Conservation (phyloP, 2,329 filamentous ascomycete species). For the Penicillium sp. region DNA sequence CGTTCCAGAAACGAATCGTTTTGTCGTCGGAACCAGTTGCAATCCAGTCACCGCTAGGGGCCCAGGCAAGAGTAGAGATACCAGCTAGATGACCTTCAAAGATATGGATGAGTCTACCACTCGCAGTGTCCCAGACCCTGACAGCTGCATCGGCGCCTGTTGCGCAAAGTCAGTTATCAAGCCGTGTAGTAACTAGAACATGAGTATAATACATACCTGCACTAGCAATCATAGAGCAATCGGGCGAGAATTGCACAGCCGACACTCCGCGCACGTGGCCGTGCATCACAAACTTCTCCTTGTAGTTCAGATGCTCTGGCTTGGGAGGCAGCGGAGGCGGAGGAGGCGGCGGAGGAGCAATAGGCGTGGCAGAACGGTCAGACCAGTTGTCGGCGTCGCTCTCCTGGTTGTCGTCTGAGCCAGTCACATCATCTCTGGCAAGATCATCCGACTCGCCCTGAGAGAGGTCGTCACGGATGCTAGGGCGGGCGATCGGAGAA, state of each 20-base stretch:
- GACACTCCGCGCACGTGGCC: slow-evolving; percentile 74
- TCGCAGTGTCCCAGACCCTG: slow-evolving; percentile 78
- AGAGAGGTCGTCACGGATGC: slow-evolving; percentile 8
- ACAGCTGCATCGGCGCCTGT: slow-evolving; percentile 73
- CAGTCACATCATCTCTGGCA: slow-evolving; percentile 16
- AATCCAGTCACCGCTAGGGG: slow-evolving; percentile 74
- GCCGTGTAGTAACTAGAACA: background rate
- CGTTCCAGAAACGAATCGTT: slow-evolving; percentile 84
- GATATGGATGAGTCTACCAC: slow-evolving; percentile 72
- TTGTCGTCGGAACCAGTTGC: slow-evolving; percentile 95
- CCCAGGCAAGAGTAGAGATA: slow-evolving; percentile 88
- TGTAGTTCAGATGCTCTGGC: slow-evolving; percentile 57
- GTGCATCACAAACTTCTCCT: slow-evolving; percentile 58
- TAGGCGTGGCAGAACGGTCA: slow-evolving; percentile 29
- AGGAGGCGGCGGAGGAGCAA: slow-evolving; percentile 29
- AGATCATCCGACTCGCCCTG: slow-evolving; percentile 13
- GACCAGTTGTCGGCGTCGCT: slow-evolving; percentile 16
- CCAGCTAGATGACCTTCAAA: slow-evolving; percentile 89
- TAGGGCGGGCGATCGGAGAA: slow-evolving; percentile 18
- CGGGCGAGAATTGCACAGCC: slow-evolving; percentile 80
- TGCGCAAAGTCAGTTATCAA: slow-evolving; percentile 7
- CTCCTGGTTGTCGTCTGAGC: slow-evolving; percentile 10
- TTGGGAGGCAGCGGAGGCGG: slow-evolving; percentile 32
- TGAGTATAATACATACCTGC: slow-evolving; percentile 47
- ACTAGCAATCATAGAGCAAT: slow-evolving; percentile 81